Percentiles rank a stretch among this genome's conserved stretches.
Evolutionary conservation across 768 basidiomycete species (phyloP).

Genomic region (Asterophora parasitica): DNA sequence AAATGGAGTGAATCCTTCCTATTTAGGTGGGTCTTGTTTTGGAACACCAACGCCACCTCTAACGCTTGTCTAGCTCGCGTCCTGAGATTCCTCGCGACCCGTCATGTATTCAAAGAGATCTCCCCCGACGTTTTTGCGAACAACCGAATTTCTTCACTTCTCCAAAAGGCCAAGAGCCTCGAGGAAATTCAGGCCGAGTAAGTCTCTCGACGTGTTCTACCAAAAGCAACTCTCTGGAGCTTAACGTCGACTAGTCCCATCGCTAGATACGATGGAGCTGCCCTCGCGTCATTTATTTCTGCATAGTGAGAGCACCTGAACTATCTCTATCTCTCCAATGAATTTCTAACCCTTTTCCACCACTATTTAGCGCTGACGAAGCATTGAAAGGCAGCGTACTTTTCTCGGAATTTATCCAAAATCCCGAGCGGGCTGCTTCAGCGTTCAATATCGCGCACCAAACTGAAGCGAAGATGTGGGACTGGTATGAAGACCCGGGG

Average conservation of each 20-base stretch:
- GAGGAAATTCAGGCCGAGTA: constrained; percentile 25
- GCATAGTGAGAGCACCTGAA: constrained; percentile 8
- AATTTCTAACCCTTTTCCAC: background rate
- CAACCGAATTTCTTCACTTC: constrained; percentile 20
- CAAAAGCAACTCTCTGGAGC: too few species aligned
- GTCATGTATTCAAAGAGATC: constrained; percentile 21
- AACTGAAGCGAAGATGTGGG: constrained; percentile 19
- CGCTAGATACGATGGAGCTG: constrained; percentile 12
- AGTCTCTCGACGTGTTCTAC: background rate
- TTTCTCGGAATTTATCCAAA: constrained; percentile 14
- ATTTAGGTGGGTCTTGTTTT: too few species aligned
- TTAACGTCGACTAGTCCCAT: constrained; percentile 16
- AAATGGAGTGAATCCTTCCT: constrained; percentile 21
- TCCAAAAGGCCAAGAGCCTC: constrained; percentile 25
- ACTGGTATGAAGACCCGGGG: constrained; percentile 26
- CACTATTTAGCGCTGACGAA: constrained; percentile 18
- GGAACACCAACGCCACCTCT: background rate
- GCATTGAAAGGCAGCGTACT: constrained; percentile 11
- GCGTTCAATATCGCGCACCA: constrained; percentile 23
- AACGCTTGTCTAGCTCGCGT: constrained; percentile 12
- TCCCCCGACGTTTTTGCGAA: constrained; percentile 21
- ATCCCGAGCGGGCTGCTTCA: constrained; percentile 11
- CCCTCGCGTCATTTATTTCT: constrained; percentile 14
- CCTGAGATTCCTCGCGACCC: constrained; percentile 17
- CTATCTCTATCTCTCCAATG: background rate